Base-by-base conservation (phyloP, 495 filamentous ascomycete species). In the Aspergillus bridgeri region DNA sequence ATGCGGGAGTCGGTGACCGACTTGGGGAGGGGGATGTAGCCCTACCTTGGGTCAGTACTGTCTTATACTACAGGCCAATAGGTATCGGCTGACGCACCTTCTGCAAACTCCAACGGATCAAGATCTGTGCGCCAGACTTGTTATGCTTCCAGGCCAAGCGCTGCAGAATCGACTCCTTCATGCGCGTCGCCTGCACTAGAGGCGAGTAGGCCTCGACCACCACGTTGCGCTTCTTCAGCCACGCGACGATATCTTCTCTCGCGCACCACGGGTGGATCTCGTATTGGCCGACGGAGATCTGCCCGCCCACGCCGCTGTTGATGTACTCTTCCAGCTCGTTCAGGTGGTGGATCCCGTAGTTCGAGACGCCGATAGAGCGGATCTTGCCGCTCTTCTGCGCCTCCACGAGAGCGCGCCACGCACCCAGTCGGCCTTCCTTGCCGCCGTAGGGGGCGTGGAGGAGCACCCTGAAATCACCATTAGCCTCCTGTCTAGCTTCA, bases 191-290 rank as follows among this genome's bases (percentile, higher is more conserved):
- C 61, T 87, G 80, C 1, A 92, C 86, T 48, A 96, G 72, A 1
- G 91, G 92, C 51, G 81, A 86, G 66, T 95, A 96, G 2, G 91
- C 92, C 74, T 96, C 80, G 20, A 94, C 72, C 24, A 91, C 72
- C 6, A 93, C 79, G 19, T 84, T 83, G 25, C 86, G 77, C 65
- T 84, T 77, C 56, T 79, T 64, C 61, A 87, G 86, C 88, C 92
- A 96, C 49, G 84, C 77, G 11, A 85, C 84, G 25, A 98, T 87
- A 62, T 94, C 89, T 6, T 77, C 76, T 11, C 92, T 78, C 3
- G 84, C 77, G n/a, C 88, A 83, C 90, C 90, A 96, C 0, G 92
- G 92, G 66, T 98, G 93, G 18, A 97, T 75, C 73, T 97, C 92
- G 65, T 90, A 89, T 69, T 96, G 92, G 11, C 89, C 90, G 7